Percentiles rank a stretch among this genome's conserved stretches.
Evolutionary conservation across 495 filamentous ascomycete species (phyloP).

Genomic region (Neurospora sp.): DNA sequence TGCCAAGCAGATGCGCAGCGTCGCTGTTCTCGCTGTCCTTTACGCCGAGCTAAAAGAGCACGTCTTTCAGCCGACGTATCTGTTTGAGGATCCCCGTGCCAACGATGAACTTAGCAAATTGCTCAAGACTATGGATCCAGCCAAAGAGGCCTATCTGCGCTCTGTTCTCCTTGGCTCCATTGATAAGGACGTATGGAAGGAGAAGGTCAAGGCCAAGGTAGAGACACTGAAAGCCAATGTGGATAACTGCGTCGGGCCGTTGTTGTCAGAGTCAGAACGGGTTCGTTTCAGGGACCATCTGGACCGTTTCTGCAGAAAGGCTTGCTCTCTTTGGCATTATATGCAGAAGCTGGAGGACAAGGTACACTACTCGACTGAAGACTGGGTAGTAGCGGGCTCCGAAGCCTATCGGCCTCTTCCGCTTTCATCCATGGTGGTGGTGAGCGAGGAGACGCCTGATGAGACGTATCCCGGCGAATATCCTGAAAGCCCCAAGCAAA

Average conservation of each 20-base stretch:
- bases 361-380: neutral
- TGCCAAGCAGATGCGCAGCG: slow-evolving; percentile 18
- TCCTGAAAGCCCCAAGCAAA: neutral
- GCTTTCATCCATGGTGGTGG: neutral
- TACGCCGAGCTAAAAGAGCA: neutral
- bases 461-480: neutral
- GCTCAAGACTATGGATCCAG: slow-evolving; percentile 2
- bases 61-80: slow-evolving; percentile 16
- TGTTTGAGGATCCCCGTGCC: neutral
- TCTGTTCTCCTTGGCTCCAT: slow-evolving; percentile 9
- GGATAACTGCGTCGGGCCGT: neutral
- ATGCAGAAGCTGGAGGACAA: slow-evolving; percentile 5
- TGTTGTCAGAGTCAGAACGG: neutral
- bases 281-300: neutral
- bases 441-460: neutral
- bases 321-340: neutral
- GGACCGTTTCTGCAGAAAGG: neutral
- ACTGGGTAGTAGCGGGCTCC: neutral
- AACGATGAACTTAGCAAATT: neutral
- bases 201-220: neutral
- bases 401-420: neutral
- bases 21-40: slow-evolving; percentile 9
- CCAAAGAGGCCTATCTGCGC: slow-evolving; percentile 6
- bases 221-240: neutral
- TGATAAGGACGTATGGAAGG: neutral